Base-by-base conservation (phyloP, 2,329 filamentous ascomycete genomes). In the Fusarium sp. region DNA sequence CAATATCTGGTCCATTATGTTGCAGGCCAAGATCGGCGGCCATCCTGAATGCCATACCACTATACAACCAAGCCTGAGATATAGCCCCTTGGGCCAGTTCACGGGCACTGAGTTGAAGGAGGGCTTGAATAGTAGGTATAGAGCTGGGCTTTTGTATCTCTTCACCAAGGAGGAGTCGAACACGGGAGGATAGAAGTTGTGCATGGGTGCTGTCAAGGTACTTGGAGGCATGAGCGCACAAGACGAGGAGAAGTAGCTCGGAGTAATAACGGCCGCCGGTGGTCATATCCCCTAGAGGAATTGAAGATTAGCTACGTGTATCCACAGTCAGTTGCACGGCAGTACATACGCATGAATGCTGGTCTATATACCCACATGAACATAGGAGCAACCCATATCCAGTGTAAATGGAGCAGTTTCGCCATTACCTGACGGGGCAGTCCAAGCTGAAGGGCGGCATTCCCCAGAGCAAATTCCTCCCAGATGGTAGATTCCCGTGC, bases 351-450 rank as follows among this genome's bases (percentile, higher is more conserved):
- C 55, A 59, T 59, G n/a, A 59, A 59, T 4, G 55, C 55, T 2
- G 55, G 55, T 4, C 55, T 34, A 4, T 59, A 59, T 3, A 55
- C 55, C 55, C 55, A 59, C 55, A 59, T 59, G 4, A 59, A 59
- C 55, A 59, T 59, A 1, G 55, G 55, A 18, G 55, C 55, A 23
- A 59, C 55, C 55, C 55, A 59, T 2, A 48, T 45, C 55, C 55
- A 59, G 7, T 59, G 55, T 4, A 59, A 11, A 21, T 59, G 55
- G n/a, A 59, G 55, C 20, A 59, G 40, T 23, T 55, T 59, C 0
- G 48, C 49, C 21, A 59, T 55, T 9, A 59, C 40, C 1, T 45
- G 40, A 4, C 55, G 55, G 12, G 55, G 28, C 1, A 59, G 30
- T 0, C 55, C 55, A 11, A 59, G 49, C 12, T 45, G 55, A 1